Evolutionary conservation across 495 filamentous ascomycete genomes (phyloP).

Genomic region (Aspergillus bertholletiae): DNA sequence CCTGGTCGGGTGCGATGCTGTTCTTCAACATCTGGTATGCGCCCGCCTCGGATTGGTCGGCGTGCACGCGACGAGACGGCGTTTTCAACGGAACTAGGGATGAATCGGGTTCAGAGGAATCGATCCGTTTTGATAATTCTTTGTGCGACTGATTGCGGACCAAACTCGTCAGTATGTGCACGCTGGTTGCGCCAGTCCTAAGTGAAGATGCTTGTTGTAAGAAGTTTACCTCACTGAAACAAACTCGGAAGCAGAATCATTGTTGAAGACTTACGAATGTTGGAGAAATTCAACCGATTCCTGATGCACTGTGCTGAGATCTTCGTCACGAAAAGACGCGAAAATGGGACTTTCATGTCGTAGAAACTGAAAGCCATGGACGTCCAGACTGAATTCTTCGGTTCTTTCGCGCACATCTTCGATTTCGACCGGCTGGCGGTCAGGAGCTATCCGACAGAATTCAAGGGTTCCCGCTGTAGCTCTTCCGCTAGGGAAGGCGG

Average conservation of each 20-base stretch:
- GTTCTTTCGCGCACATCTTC: neutral
- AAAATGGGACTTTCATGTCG: neutral
- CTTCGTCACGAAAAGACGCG: neutral
- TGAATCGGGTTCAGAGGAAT: neutral
- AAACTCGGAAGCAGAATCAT: neutral
- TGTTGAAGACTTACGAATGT: neutral
- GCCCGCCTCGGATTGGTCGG: conserved; percentile 1
- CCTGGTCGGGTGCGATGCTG: neutral
- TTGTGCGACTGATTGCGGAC: neutral
- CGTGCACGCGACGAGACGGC: neutral
- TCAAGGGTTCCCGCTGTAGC: neutral
- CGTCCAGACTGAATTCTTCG: neutral
- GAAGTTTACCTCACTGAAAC: no score
- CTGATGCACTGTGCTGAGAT: neutral
- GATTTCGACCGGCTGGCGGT: neutral
- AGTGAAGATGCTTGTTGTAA: no score
- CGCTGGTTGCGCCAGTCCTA: neutral
- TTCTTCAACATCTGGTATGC: neutral
- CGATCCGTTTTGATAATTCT: neutral
- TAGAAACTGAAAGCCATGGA: conserved; percentile 3
- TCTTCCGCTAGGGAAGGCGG: neutral
- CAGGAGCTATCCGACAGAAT: neutral
- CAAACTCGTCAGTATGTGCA: conserved; percentile 1
- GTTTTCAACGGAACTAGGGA: neutral
- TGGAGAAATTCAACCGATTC: conserved; percentile 1